Evolutionary conservation across 2,329 filamentous ascomycete genomes (phyloP).

Genomic region (Verticillium nonalfalfae): DNA sequence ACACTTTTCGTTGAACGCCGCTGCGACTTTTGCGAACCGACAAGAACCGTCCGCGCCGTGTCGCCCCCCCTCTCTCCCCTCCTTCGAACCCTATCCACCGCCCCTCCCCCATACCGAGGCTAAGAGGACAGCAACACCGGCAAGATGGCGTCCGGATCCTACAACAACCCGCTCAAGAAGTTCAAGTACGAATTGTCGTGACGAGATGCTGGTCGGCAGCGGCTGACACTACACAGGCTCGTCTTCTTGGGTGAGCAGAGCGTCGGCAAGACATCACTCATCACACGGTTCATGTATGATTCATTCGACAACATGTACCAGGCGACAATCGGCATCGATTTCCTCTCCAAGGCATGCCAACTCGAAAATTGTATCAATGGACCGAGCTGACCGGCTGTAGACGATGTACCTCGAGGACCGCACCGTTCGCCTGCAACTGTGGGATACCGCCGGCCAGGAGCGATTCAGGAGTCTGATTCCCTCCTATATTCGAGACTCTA

Average conservation of each 20-base stretch:
- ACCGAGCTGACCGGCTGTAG: slow-evolving; percentile 32
- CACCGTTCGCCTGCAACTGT: slow-evolving; percentile 93
- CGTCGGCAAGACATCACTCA: slow-evolving; percentile 97
- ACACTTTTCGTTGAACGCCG: background rate
- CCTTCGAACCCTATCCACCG: slow-evolving; percentile 11
- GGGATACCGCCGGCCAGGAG: slow-evolving; percentile 98
- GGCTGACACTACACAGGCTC: slow-evolving; percentile 51
- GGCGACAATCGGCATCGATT: slow-evolving; percentile 98
- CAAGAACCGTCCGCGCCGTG: background rate
- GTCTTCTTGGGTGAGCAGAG: slow-evolving; percentile 98
- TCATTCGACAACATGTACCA: slow-evolving; percentile 99
- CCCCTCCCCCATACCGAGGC: slow-evolving; percentile 2
- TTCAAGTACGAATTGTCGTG: slow-evolving; percentile 68
- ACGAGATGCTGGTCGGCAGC: background rate
- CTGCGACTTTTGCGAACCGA: slow-evolving; percentile 1
- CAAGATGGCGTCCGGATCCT: slow-evolving; percentile 77
- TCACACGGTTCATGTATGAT: slow-evolving; percentile 99
- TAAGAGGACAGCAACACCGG: slow-evolving; percentile 11
- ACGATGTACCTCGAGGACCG: slow-evolving; percentile 99
- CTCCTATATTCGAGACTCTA: slow-evolving; percentile 97
- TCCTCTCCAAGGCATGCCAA: slow-evolving; percentile 79
- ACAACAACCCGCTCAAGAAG: slow-evolving; percentile 99
- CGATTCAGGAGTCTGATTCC: slow-evolving; percentile 95
- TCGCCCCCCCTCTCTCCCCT: slow-evolving; percentile 2
- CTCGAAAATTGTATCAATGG: background rate